These are phyloP conservation scores for Sugiyamaella paludigena DNA, from an alignment of 1,139 yeast species.

Conservation along the genomic window DNA sequence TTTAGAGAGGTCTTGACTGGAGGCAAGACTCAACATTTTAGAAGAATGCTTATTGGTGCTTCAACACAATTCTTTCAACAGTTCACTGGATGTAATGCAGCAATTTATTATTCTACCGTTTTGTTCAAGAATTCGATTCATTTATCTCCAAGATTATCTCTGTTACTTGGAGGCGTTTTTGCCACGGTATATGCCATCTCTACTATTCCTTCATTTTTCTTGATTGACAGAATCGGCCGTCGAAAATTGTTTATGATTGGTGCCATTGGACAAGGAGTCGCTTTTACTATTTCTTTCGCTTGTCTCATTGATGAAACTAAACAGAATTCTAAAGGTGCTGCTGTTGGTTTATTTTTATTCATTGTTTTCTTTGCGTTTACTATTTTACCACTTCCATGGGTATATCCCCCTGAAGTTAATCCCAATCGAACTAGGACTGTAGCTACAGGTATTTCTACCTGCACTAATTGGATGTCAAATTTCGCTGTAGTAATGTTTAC, in stretches of 20 bases:
- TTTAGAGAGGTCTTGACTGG: constrained; percentile 53
- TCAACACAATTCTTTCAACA: constrained; percentile 50
- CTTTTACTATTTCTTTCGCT: constrained; percentile 75
- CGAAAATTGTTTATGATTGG: constrained; percentile 51
- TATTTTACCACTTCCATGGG: constrained; percentile 51
- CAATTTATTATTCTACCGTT: constrained; percentile 45
- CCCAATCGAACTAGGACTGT: constrained; percentile 55
- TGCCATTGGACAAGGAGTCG: constrained; percentile 46
- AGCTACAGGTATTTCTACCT: constrained; percentile 53
- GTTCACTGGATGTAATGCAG: constrained; percentile 70
- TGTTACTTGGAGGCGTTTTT: constrained; percentile 59
- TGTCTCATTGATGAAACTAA: constrained; percentile 45
- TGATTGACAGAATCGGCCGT: constrained; percentile 65
- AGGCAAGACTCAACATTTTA: constrained; percentile 45
- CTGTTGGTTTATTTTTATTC: constrained; percentile 56
- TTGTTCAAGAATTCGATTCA: constrained; percentile 48
- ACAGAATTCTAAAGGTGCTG: constrained; percentile 42
- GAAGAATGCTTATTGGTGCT: constrained; percentile 51
- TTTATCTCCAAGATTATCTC: constrained; percentile 50
- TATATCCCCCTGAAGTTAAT: constrained; percentile 43
- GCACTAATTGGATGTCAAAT: constrained; percentile 50
- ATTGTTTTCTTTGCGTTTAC: constrained; percentile 55
- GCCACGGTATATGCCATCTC: constrained; percentile 54
- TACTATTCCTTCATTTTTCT: constrained; percentile 46
- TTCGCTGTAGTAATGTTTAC: constrained; percentile 56